Evolutionary conservation across 2,329 filamentous ascomycete species (phyloP).

Genomic region (Talaromyces sp.): DNA sequence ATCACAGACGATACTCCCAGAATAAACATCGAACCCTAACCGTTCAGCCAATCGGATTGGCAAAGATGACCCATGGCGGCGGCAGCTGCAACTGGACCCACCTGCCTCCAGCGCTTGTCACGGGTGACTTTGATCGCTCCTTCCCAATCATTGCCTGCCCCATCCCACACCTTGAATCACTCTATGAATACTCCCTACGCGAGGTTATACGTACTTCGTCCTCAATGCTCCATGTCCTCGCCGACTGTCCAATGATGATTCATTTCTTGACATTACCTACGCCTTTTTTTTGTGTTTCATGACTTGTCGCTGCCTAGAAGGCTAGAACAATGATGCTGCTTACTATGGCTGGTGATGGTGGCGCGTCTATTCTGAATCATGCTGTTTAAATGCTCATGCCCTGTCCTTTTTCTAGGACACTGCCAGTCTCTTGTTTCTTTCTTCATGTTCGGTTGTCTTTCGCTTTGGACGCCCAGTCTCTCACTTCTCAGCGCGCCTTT

Average conservation of each 20-base stretch:
- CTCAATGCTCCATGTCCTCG: neutral
- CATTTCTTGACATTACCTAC: neutral
- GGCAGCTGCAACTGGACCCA: constrained; percentile 1
- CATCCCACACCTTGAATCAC: constrained; percentile 10
- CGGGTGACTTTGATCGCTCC: neutral
- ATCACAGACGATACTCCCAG: neutral
- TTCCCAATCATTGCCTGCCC: constrained; percentile 17
- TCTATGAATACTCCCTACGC: neutral
- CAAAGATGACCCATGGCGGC: neutral
- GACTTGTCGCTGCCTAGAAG: neutral
- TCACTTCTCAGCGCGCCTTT: constrained; percentile 5
- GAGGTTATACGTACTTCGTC: neutral
- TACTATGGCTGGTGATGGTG: neutral
- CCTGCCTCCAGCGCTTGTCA: neutral
- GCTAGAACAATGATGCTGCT: neutral
- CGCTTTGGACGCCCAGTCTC: constrained; percentile 2
- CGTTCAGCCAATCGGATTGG: neutral
- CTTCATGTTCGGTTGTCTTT: constrained; percentile 6
- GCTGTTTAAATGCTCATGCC: neutral
- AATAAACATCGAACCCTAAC: constrained; percentile 9
- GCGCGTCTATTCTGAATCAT: constrained; percentile 4
- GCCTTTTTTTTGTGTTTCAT: neutral
- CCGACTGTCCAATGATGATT: constrained; percentile 1
- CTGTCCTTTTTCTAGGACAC: neutral
- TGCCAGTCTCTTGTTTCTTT: neutral